These are phyloP conservation scores for Penicillium capsulatum DNA, from an alignment of 2,329 filamentous ascomycete genomes.

Conservation along the genomic window DNA sequence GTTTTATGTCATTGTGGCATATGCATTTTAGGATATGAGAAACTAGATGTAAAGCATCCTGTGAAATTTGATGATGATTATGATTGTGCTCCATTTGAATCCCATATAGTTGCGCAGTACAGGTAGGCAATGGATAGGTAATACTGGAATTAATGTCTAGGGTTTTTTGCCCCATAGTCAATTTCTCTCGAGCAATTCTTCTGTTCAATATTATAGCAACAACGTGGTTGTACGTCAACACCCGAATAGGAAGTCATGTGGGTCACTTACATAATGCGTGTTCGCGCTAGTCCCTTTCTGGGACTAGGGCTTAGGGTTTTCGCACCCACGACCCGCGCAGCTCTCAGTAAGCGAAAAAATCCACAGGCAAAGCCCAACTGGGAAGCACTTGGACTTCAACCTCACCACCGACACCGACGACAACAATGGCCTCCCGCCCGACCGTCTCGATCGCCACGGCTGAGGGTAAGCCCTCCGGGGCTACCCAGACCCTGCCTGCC, in stretches of 20 bases:
- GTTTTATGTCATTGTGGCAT: too few relatives aligned
- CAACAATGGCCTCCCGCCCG: slow-evolving; percentile 88
- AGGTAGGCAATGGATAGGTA: too few relatives aligned
- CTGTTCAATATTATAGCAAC: too few relatives aligned
- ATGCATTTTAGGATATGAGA: too few relatives aligned
- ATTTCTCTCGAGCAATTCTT: too few relatives aligned
- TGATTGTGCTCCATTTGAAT: too few relatives aligned
- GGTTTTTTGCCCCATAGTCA: too few relatives aligned
- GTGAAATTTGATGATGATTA: not conserved
- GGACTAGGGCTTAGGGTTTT: slow-evolving; percentile 39
- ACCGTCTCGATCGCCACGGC: slow-evolving; percentile 96
- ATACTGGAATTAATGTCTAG: too few relatives aligned
- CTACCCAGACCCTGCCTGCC: slow-evolving; percentile 86
- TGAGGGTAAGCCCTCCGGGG: slow-evolving; percentile 87
- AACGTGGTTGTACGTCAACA: slow-evolving; percentile 6
- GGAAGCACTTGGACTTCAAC: slow-evolving; percentile 36
- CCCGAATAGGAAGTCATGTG: too few relatives aligned
- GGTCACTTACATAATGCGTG: slow-evolving; percentile 1
- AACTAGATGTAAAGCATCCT: not conserved
- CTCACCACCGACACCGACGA: slow-evolving; percentile 39
- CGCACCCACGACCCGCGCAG: slow-evolving; percentile 23
- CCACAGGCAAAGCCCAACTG: slow-evolving; percentile 32
- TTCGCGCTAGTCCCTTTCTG: slow-evolving; percentile 8
- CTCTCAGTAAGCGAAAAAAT: slow-evolving; percentile 44
- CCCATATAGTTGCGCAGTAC: too few relatives aligned